phyloP scores from a whole-genome alignment of 2,329 filamentous ascomycete species.

The Sporothrix luriei region DNA sequence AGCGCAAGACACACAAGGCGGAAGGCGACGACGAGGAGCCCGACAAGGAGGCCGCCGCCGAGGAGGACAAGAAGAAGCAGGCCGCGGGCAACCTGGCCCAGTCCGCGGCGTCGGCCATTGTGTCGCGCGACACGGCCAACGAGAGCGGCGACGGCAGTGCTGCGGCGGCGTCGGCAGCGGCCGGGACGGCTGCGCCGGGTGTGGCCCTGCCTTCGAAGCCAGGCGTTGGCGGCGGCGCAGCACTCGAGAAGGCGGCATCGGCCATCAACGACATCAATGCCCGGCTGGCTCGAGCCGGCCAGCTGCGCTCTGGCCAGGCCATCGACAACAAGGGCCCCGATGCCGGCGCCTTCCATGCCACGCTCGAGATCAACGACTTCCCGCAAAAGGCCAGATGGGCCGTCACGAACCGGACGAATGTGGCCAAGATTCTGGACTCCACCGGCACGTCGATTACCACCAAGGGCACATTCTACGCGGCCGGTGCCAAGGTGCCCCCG shows the following conservation, averaged over 20 bases:
- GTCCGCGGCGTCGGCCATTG: slow-evolving; percentile 61
- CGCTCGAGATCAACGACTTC: slow-evolving; percentile 98
- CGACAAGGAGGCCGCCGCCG: slow-evolving; percentile 61
- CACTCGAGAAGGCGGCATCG: slow-evolving; percentile 84
- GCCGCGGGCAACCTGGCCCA: slow-evolving; percentile 67
- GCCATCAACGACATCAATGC: slow-evolving; percentile 89
- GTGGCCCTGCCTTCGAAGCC: slow-evolving; percentile 41
- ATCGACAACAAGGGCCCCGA: slow-evolving; percentile 99
- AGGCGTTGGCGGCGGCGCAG: slow-evolving; percentile 42
- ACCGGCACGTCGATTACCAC: slow-evolving; percentile 96
- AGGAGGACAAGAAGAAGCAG: slow-evolving; percentile 70
- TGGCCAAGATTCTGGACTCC: slow-evolving; percentile 93
- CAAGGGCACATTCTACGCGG: slow-evolving; percentile 86
- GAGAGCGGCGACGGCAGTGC: slow-evolving; percentile 19
- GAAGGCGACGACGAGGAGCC: slow-evolving; percentile 82
- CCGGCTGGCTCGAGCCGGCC: slow-evolving; percentile 83
- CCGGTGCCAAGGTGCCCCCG: slow-evolving; percentile 76
- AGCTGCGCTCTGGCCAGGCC: slow-evolving; percentile 86
- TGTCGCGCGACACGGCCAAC: slow-evolving; percentile 56
- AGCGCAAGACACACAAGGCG: slow-evolving; percentile 86
- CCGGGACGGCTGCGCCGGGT: not conserved
- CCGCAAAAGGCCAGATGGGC: slow-evolving; percentile 98
- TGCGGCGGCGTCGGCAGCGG: slow-evolving; percentile 27
- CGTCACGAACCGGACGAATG: slow-evolving; percentile 96
- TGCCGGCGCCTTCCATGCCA: slow-evolving; percentile 94